phyloP scores from a whole-genome alignment of 2,329 filamentous ascomycete species.

The Fusarium graminum region DNA sequence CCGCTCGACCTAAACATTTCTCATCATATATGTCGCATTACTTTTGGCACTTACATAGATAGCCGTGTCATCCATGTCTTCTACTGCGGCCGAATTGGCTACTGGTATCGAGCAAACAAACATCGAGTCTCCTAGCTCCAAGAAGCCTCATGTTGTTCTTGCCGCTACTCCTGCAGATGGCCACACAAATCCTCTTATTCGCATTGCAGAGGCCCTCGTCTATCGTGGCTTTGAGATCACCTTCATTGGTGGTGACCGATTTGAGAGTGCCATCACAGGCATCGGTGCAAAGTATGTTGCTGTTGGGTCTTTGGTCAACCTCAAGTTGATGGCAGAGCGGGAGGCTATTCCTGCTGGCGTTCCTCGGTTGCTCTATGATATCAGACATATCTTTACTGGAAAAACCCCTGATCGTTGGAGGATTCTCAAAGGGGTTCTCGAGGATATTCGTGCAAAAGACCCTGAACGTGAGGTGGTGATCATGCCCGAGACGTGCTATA shows the following conservation, averaged over 20 bases:
- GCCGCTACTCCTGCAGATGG: conserved; percentile 49
- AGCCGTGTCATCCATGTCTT: conserved; percentile 3
- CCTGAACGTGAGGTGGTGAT: conserved; percentile 57
- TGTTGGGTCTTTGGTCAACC: conserved; percentile 18
- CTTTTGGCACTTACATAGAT: background rate
- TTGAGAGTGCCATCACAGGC: conserved; percentile 52
- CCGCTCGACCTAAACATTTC: background rate
- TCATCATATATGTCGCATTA: background rate
- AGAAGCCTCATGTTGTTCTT: conserved; percentile 51
- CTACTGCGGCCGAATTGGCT: conserved; percentile 11
- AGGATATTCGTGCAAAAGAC: conserved; percentile 51
- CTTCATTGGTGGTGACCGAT: conserved; percentile 57
- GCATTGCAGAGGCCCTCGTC: conserved; percentile 55
- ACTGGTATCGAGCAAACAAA: conserved; percentile 15
- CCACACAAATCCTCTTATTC: conserved; percentile 51
- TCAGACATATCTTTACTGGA: conserved; percentile 44
- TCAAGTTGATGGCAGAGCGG: conserved; percentile 39
- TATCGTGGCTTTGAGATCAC: conserved; percentile 58
- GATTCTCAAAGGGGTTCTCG: conserved; percentile 54
- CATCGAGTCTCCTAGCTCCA: background rate
- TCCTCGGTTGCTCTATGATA: conserved; percentile 51
- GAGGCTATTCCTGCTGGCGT: conserved; percentile 38
- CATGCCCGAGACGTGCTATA: conserved; percentile 57
- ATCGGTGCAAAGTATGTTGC: conserved; percentile 56
- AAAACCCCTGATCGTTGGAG: conserved; percentile 52